phyloP scores from a whole-genome alignment of 257 asterid species.

The Solanum habrochaites region DNA sequence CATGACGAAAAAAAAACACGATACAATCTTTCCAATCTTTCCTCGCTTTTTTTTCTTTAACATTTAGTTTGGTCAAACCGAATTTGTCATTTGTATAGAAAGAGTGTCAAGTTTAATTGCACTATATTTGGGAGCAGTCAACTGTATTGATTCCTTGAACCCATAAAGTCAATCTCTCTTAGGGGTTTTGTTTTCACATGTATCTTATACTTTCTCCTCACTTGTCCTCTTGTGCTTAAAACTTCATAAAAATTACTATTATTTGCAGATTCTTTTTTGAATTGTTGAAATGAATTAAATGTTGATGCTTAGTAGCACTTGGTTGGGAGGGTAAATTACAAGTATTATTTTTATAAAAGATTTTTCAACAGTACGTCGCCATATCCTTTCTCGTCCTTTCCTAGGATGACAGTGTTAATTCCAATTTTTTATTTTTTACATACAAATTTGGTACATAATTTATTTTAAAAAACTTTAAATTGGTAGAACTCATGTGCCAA shows the following conservation, averaged over 20 bases:
- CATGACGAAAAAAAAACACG: no score
- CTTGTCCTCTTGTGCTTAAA: background rate
- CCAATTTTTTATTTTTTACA: constrained; percentile 1
- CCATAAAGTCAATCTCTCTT: background rate
- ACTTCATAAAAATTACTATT: background rate
- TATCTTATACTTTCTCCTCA: background rate
- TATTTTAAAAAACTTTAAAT: no score
- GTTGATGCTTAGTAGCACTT: background rate
- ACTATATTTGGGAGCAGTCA: background rate
- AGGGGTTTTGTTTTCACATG: background rate
- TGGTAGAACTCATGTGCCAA: no score
- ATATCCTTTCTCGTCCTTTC: constrained; percentile 14
- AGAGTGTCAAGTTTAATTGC: background rate
- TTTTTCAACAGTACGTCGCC: constrained; percentile 7
- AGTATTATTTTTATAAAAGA: background rate
- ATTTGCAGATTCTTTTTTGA: background rate
- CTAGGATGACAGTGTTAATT: constrained; percentile 9
- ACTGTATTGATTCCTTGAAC: background rate
- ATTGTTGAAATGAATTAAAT: background rate
- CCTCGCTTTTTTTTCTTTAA: background rate
- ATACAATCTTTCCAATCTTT: background rate
- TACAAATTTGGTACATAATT: background rate
- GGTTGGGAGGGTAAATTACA: background rate
- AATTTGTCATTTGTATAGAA: background rate
- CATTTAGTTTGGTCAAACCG: background rate